Percentiles rank a stretch among this genome's conserved stretches.
phyloP scores from a whole-genome alignment of 1,284 basidiomycete genomes.

The Leucoagaricus sp. region DNA sequence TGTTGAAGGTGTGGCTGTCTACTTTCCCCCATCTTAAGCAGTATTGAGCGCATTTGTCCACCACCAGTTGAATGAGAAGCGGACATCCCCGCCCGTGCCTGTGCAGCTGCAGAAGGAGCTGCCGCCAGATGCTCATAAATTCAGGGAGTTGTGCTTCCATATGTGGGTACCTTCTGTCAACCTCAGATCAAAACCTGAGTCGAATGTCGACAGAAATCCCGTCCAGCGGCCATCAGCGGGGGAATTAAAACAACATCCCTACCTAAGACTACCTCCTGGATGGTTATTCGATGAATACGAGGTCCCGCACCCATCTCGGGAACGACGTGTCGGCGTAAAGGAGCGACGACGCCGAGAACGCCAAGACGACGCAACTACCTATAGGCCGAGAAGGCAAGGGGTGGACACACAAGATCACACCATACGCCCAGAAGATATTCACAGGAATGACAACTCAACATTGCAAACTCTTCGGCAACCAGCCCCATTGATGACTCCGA shows the following conservation, averaged over 20 bases:
- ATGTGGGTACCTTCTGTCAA: conserved; percentile 47
- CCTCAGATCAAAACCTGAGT: conserved; percentile 13
- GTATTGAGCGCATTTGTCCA: neutral
- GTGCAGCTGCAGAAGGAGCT: conserved; percentile 58
- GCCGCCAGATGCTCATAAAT: conserved; percentile 71
- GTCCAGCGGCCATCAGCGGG: conserved; percentile 76
- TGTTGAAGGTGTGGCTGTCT: conserved; percentile 35
- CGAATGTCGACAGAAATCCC: conserved; percentile 59
- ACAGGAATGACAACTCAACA: neutral
- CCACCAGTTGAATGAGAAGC: conserved; percentile 65
- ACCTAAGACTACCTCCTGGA: conserved; percentile 64
- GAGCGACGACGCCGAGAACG: conserved; percentile 2
- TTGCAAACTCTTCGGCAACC: neutral
- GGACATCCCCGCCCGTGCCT: conserved; percentile 84
- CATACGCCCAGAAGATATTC: neutral
- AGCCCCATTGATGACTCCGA: neutral
- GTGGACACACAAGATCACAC: neutral
- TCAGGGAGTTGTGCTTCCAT: conserved; percentile 83
- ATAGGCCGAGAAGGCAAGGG: neutral
- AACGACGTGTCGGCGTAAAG: neutral
- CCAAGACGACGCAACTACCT: conserved; percentile 7
- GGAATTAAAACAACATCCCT: conserved; percentile 76
- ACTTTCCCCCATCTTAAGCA: neutral
- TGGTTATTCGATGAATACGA: conserved; percentile 65
- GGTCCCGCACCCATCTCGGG: conserved; percentile 20